A percentile compares a stretch with the other conserved stretches of the same genome.
Evolutionary conservation across 345 rosid genomes (phyloP).

Genomic region (Clarkia xantiana): DNA sequence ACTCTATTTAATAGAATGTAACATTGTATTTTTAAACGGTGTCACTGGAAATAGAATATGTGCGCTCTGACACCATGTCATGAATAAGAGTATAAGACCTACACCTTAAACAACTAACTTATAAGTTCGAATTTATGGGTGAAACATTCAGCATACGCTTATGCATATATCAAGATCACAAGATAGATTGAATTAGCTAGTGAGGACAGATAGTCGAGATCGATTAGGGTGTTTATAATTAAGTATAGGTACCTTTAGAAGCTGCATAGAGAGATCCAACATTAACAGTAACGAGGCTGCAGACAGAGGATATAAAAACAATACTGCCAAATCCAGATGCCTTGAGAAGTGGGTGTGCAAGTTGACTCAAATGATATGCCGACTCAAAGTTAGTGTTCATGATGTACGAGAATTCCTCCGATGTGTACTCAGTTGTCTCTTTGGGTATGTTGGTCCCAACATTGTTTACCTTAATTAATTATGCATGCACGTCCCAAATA

Average conservation of each 20-base stretch:
- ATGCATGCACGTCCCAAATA: too few relatives aligned
- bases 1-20: too few relatives aligned
- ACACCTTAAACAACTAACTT: too few relatives aligned
- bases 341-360: not conserved
- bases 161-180: too few relatives aligned
- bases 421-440: not conserved
- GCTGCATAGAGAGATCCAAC: not conserved
- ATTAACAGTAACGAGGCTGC: fast-evolving
- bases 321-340: not conserved
- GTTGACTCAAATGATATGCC: not conserved
- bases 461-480: not conserved
- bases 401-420: not conserved
- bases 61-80: too few relatives aligned
- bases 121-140: too few relatives aligned
- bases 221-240: not conserved
- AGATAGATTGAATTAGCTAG: too few relatives aligned
- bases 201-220: too few relatives aligned
- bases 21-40: too few relatives aligned
- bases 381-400: constrained; percentile 3
- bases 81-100: too few relatives aligned
- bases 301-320: not conserved
- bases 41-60: too few relatives aligned
- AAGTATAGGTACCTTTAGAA: not conserved
- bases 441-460: not conserved
- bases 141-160: too few relatives aligned